These are phyloP conservation scores for Irineochytrium annulatum DNA, from an alignment of 192 early-diverging fungal genomes.

Conservation along the genomic window DNA sequence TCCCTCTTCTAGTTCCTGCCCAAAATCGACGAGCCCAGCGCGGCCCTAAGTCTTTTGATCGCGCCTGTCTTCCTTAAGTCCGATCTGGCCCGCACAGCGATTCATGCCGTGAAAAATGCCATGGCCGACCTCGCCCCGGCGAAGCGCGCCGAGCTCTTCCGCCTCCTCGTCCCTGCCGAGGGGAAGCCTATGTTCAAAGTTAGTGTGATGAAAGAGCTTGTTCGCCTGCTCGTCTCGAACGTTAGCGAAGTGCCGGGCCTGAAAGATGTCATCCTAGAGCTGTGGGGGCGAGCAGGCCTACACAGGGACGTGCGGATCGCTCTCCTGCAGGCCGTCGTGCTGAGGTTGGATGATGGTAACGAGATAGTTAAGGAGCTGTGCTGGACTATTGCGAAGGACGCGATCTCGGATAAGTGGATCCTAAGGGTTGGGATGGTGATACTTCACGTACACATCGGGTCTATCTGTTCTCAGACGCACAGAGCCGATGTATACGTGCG, in stretches of 20 bases:
- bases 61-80: conserved; percentile 6
- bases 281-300: conserved; percentile 9
- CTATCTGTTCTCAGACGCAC: no score
- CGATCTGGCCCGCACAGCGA: conserved; percentile 14
- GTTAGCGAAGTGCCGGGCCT: conserved; percentile 3
- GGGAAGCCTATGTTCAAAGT: neutral
- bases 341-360: neutral
- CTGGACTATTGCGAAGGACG: conserved; percentile 12
- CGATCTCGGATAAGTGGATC: neutral
- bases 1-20: conserved; percentile 10
- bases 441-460: no score
- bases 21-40: conserved; percentile 10
- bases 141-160: neutral
- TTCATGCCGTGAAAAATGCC: conserved; percentile 9
- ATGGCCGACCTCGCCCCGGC: neutral
- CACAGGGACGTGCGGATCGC: conserved; percentile 11
- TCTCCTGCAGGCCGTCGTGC: conserved; percentile 2
- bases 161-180: conserved; percentile 3
- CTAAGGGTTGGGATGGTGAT: neutral
- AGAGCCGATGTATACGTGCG: no score
- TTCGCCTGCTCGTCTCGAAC: conserved; percentile 2
- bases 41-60: conserved; percentile 6
- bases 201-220: conserved; percentile 13
- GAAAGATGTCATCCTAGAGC: neutral
- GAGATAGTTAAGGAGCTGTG: neutral